phyloP scores from a whole-genome alignment of 1,284 basidiomycete genomes.

The Volvariella surrecta region DNA sequence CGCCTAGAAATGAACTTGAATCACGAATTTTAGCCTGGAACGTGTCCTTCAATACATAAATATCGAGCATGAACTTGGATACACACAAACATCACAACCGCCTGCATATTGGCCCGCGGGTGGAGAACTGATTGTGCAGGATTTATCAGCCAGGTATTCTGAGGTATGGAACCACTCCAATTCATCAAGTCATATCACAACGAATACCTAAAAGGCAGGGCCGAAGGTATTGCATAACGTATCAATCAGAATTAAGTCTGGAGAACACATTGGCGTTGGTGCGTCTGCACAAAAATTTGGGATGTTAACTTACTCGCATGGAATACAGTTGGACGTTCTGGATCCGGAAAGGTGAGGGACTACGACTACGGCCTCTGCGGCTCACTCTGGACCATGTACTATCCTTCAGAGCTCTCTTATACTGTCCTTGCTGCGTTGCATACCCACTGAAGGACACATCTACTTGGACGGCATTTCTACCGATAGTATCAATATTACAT shows the following conservation, averaged over 20 bases:
- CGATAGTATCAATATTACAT: conserved; percentile 51
- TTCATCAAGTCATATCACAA: neutral
- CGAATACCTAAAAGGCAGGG: conserved; percentile 17
- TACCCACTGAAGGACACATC: conserved; percentile 51
- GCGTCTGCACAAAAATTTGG: no score
- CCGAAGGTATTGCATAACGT: conserved; percentile 47
- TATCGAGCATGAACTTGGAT: conserved; percentile 64
- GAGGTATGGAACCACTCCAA: conserved; percentile 13
- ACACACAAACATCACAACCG: conserved; percentile 40
- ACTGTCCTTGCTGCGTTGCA: conserved; percentile 43
- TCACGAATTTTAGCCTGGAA: conserved; percentile 61
- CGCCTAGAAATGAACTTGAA: no score
- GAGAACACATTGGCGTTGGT: conserved; percentile 57
- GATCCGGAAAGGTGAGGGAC: conserved; percentile 53
- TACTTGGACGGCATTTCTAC: conserved; percentile 42
- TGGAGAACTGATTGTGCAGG: conserved; percentile 57
- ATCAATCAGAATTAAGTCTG: conserved; percentile 46
- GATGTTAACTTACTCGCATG: neutral
- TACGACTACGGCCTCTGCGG: conserved; percentile 23
- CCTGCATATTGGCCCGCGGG: conserved; percentile 77
- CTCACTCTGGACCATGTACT: conserved; percentile 29
- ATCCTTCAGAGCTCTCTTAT: conserved; percentile 36
- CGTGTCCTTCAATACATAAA: conserved; percentile 65
- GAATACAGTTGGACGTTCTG: conserved; percentile 58
- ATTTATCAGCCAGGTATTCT: conserved; percentile 51